These are phyloP conservation scores for Capronia coronata DNA, from an alignment of 2,329 filamentous ascomycete genomes.

Conservation along the genomic window DNA sequence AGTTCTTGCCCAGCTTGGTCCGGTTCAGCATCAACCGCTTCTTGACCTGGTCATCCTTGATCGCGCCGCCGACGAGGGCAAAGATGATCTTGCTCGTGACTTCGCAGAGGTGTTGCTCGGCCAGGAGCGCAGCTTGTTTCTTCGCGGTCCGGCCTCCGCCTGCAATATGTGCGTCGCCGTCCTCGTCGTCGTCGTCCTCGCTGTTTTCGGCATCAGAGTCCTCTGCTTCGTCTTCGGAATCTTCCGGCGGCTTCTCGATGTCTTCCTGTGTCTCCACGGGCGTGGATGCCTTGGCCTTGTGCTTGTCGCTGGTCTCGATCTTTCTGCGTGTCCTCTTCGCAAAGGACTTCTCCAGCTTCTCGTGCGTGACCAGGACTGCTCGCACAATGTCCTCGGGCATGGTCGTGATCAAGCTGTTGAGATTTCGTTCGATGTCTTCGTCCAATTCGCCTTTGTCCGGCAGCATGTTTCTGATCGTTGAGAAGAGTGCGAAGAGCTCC, in stretches of 20 bases:
- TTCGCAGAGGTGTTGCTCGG: conserved; percentile 80
- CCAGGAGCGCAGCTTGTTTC: conserved; percentile 62
- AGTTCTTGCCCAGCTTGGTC: conserved; percentile 72
- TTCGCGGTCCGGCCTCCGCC: conserved; percentile 37
- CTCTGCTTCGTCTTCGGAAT: conserved; percentile 47
- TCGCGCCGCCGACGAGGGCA: conserved; percentile 65
- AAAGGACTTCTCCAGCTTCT: conserved; percentile 66
- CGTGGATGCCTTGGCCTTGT: conserved; percentile 5
- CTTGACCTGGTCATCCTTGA: conserved; percentile 67
- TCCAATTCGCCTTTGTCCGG: conserved; percentile 29
- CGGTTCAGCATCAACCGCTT: conserved; percentile 73
- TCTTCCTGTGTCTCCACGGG: conserved; percentile 20
- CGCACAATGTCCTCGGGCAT: conserved; percentile 57
- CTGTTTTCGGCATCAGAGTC: conserved; percentile 73
- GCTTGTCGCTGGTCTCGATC: conserved; percentile 26
- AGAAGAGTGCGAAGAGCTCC: conserved; percentile 75
- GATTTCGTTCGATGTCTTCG: conserved; percentile 47
- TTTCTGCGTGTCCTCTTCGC: conserved; percentile 57
- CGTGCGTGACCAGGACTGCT: conserved; percentile 69
- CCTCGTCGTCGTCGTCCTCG: conserved; percentile 77
- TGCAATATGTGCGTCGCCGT: conserved; percentile 34
- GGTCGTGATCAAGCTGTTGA: conserved; percentile 61
- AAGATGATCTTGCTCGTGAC: conserved; percentile 79
- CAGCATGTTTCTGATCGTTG: conserved; percentile 56
- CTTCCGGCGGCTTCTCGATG: conserved; percentile 31